These are phyloP conservation scores for Schizothecium vesticola DNA, from an alignment of 495 filamentous ascomycete genomes.

Conservation along the genomic window DNA sequence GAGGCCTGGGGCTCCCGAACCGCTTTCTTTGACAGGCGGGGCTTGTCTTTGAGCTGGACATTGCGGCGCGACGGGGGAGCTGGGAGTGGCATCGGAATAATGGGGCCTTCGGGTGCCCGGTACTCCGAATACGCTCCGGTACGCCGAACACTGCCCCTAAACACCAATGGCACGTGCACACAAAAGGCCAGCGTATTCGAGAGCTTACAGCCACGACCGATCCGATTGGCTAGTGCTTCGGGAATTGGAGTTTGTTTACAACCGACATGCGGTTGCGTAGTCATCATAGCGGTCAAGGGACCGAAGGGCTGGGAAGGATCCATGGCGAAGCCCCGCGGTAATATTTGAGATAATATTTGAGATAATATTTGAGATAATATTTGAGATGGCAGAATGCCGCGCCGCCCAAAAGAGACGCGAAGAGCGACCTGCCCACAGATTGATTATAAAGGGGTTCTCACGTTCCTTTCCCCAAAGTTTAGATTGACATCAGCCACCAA, in stretches of 20 bases:
- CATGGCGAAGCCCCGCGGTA: not conserved
- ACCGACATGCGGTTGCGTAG: slow-evolving; percentile 2
- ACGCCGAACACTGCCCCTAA: not conserved
- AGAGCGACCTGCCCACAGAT: not conserved
- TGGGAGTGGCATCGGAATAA: too few relatives aligned
- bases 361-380: slow-evolving; percentile 1
- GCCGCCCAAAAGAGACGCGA: too few relatives aligned
- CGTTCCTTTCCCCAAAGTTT: not conserved
- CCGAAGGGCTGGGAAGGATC: not conserved
- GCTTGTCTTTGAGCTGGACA: too few relatives aligned
- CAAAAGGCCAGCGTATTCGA: not conserved
- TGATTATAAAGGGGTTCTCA: slow-evolving; percentile 1
- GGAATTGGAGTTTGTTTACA: not conserved
- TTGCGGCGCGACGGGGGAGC: too few relatives aligned
- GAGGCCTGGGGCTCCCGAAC: too few relatives aligned
- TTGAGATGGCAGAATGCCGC: not conserved
- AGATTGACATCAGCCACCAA: not conserved
- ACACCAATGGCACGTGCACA: not conserved
- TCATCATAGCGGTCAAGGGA: not conserved
- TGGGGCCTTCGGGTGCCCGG: not conserved
- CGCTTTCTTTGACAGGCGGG: too few relatives aligned
- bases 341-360: not conserved
- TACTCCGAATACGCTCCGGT: not conserved
- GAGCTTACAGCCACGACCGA: not conserved
- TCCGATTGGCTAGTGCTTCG: not conserved